A percentile compares a stretch with the other conserved stretches of the same genome.
These are phyloP conservation scores for Termitomyces sp. DNA, from an alignment of 768 basidiomycete species.

Conservation along the genomic window DNA sequence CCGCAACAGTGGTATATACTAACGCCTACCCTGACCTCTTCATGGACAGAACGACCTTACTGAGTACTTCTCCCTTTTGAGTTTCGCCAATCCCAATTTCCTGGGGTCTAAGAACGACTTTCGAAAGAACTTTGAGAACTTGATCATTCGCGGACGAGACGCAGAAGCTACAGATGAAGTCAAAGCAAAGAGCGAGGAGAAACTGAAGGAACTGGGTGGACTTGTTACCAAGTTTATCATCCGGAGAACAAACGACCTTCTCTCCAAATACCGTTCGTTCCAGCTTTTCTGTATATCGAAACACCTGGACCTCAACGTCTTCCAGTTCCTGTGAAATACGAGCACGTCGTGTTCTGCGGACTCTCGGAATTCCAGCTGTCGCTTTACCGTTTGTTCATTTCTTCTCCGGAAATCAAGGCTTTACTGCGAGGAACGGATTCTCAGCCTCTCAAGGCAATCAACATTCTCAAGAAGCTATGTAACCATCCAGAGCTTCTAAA, in stretches of 20 bases:
- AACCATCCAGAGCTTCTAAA: constrained; percentile 92
- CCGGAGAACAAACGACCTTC: constrained; percentile 86
- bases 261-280: constrained; percentile 88
- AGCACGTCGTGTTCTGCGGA: constrained; percentile 93
- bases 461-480: constrained; percentile 91
- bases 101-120: constrained; percentile 88
- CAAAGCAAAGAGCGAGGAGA: constrained; percentile 82
- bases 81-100: constrained; percentile 90
- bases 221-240: constrained; percentile 95
- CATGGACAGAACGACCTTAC: constrained; percentile 77
- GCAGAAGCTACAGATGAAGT: constrained; percentile 76
- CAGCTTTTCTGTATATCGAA: not conserved
- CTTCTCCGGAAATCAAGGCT: constrained; percentile 89
- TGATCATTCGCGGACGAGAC: constrained; percentile 88
- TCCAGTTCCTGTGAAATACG: constrained; percentile 97
- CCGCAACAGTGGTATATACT: constrained; percentile 3
- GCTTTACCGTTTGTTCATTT: constrained; percentile 87
- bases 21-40: not conserved
- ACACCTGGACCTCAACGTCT: constrained; percentile 2
- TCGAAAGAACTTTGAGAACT: constrained; percentile 92
- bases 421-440: constrained; percentile 83
- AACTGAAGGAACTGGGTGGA: constrained; percentile 85
- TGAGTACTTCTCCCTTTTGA: constrained; percentile 91
- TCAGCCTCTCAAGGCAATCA: constrained; percentile 95
- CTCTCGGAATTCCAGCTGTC: constrained; percentile 80